A percentile compares a stretch with the other conserved stretches of the same genome.
phyloP scores from a whole-genome alignment of 2,329 filamentous ascomycete genomes.

The Fonsecaea pedrosoi region DNA sequence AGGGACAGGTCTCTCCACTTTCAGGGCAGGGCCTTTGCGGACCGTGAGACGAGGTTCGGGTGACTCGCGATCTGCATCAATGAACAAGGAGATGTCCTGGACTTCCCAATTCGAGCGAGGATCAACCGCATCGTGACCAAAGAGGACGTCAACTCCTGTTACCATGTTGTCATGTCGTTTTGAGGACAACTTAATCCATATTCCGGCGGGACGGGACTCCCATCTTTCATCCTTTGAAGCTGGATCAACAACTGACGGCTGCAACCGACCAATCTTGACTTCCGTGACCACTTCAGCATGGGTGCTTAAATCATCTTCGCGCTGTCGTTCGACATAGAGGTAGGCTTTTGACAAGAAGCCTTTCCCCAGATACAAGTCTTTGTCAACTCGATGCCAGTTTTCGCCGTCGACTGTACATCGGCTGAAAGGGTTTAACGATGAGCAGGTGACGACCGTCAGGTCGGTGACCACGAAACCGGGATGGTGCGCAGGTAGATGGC shows the following conservation, averaged over 20 bases:
- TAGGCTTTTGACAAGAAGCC: conserved; percentile 79
- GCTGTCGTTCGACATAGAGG: conserved; percentile 80
- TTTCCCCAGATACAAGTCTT: conserved; percentile 81
- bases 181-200: conserved; percentile 81
- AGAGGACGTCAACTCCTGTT: conserved; percentile 84
- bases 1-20: conserved; percentile 72
- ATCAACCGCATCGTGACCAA: conserved; percentile 89
- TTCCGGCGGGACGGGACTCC: conserved; percentile 76
- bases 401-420: conserved; percentile 75
- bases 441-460: conserved; percentile 78
- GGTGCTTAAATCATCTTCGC: conserved; percentile 78
- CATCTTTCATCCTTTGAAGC: conserved; percentile 68
- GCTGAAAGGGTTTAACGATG: conserved; percentile 73
- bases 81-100: conserved; percentile 73
- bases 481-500: conserved; percentile 84
- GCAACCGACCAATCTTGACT: conserved; percentile 73
- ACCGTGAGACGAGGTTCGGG: conserved; percentile 79
- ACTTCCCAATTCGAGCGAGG: conserved; percentile 85
- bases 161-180: conserved; percentile 78
- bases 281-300: conserved; percentile 82
- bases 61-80: conserved; percentile 66
- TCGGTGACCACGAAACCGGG: conserved; percentile 85
- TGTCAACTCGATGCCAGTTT: conserved; percentile 83
- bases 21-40: conserved; percentile 70
- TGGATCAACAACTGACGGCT: conserved; percentile 66